phyloP scores from a whole-genome alignment of 768 basidiomycete genomes.

The Mycena leptocephala region DNA sequence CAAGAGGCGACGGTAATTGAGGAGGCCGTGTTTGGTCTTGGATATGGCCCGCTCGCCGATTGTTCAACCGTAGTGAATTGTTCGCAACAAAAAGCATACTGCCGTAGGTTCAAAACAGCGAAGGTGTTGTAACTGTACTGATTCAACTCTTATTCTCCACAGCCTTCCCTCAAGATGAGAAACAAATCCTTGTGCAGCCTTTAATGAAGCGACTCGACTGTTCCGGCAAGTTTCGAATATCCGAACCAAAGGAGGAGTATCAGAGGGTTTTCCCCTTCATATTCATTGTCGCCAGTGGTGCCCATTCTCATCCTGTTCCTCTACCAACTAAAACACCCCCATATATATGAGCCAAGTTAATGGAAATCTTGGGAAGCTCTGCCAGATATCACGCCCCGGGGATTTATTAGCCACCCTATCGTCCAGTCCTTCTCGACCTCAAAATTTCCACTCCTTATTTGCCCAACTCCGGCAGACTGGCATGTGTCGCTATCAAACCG shows the following conservation, averaged over 20 bases:
- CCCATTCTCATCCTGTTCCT: slow-evolving; percentile 40
- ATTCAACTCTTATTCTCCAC: neutral
- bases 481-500: slow-evolving; percentile 39
- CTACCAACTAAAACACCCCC: slow-evolving; percentile 39
- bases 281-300: slow-evolving; percentile 31
- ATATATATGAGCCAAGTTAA: neutral
- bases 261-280: slow-evolving; percentile 33
- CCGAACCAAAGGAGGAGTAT: slow-evolving; percentile 34
- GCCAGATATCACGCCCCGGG: slow-evolving; percentile 28
- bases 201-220: too few relatives aligned
- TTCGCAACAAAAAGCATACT: neutral
- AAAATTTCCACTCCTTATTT: slow-evolving; percentile 19
- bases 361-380: slow-evolving; percentile 32
- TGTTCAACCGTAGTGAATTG: slow-evolving; percentile 23
- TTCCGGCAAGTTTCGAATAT: too few relatives aligned
- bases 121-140: neutral
- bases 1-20: slow-evolving; percentile 2
- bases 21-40: neutral
- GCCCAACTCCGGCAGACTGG: slow-evolving; percentile 30
- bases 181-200: slow-evolving; percentile 14
- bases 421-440: slow-evolving; percentile 15
- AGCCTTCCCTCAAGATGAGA: neutral
- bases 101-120: neutral
- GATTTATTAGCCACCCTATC: slow-evolving; percentile 33
- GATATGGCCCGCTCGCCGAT: slow-evolving; percentile 8